Base-by-base conservation (phyloP, 2,329 filamentous ascomycete species). In the Calonectria hawksworthii region DNA sequence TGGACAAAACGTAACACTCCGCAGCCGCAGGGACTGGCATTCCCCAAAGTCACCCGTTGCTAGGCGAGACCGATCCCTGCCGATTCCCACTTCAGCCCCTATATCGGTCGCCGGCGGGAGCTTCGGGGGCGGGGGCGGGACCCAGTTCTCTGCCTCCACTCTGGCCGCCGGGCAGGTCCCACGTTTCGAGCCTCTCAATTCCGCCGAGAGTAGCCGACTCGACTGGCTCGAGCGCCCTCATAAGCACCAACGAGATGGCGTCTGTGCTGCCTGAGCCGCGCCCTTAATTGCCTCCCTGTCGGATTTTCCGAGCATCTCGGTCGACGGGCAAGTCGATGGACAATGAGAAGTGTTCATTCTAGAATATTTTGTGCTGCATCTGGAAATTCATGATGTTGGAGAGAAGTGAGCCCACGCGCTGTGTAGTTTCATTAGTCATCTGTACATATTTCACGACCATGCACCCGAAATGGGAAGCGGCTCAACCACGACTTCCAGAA, bases 21-120 rank as follows among this genome's bases (percentile, higher is more conserved):
- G 50, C 74, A 5, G 16, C 2, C 14, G 26, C 74, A 4, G 70
- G 73, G 2, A 65, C 64, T 4, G 74, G 76, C 23, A 76, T 78
- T 34, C 75, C 76, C 3, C 76, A 77, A 56, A 74, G 75, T 61
- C 56, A 41, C 18, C 56, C 56, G 56, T 61, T 61, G 56, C 56
- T 61, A 61, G 34, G 56, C 56, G 56, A 61, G 56, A 23, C 7
- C 9, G 13, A 61, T 41, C 56, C 56, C 56, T 61, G 56, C 23
- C n/a, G 3, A 38, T n/a, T 7, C 23, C 34, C 56, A 61, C 56
- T 21, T 16, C 56, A 61, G n/a, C 56, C 56, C 56, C 56, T 61
- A 61, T 61, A 41, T 61, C 56, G 56, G 56, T 61, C 56, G 56
- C 56, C 56, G 56, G 56, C 56, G 56, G 56, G 56, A 61, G 56